These are phyloP conservation scores for Lagerstroemia speciosa DNA, from an alignment of 345 rosid genomes.

Conservation along the genomic window DNA sequence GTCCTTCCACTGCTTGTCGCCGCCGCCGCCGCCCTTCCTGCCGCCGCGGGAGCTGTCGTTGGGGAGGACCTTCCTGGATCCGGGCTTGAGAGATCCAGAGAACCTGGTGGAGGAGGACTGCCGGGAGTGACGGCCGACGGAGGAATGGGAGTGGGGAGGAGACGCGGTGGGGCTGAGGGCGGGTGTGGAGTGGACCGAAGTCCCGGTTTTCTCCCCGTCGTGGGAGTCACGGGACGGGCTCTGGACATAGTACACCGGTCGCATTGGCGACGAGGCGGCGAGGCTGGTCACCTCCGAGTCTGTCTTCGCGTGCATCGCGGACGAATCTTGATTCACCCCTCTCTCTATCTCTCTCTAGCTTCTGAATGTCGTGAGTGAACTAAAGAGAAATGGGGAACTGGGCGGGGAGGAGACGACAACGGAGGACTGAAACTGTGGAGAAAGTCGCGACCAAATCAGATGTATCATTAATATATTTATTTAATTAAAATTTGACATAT, in stretches of 20 bases:
- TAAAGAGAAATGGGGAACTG: too few relatives aligned
- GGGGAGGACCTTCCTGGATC: constrained; percentile 80
- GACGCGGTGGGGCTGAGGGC: constrained; percentile 80
- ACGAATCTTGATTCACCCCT: not conserved
- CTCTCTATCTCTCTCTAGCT: not conserved
- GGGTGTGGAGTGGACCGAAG: constrained; percentile 93
- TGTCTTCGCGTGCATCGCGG: constrained; percentile 82
- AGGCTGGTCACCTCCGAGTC: constrained; percentile 94
- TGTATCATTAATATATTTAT: too few relatives aligned
- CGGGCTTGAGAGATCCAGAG: constrained; percentile 86
- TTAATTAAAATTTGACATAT: too few relatives aligned
- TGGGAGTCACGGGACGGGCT: constrained; percentile 92
- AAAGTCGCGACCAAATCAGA: too few relatives aligned
- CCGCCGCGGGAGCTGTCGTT: constrained; percentile 35
- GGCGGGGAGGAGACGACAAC: constrained; percentile 1
- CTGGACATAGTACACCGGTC: constrained; percentile 83
- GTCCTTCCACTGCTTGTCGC: constrained; percentile 56
- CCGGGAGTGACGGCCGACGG: constrained; percentile 82
- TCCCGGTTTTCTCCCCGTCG: constrained; percentile 93
- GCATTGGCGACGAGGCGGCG: constrained; percentile 49
- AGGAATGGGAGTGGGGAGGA: constrained; percentile 90
- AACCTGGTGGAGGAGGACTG: constrained; percentile 86
- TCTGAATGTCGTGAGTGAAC: not conserved
- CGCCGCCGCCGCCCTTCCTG: constrained; percentile 26
- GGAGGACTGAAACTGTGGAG: not conserved